Conservation (phyloP, 768 basidiomycete genomes). For the Leucocoprinus sp. region DNA sequence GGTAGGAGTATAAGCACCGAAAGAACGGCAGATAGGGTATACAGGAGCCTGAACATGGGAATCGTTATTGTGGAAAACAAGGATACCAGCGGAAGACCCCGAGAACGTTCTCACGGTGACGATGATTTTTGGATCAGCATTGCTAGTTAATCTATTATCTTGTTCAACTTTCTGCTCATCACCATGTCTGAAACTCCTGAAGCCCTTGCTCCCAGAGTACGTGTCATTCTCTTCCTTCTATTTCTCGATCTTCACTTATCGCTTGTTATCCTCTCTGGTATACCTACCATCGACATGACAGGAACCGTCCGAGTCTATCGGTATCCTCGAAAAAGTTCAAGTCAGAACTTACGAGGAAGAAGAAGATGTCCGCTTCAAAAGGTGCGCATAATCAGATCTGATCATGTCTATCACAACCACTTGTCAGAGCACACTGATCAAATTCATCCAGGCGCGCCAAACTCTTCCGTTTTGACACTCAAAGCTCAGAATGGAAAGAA, state of each 20-base stretch:
- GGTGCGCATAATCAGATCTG: conserved; percentile 53
- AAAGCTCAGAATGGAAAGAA: conserved; percentile 92
- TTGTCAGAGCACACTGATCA: conserved; percentile 10
- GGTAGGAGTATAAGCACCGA: conserved; percentile 31
- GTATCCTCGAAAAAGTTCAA: conserved; percentile 92
- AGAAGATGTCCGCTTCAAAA: conserved; percentile 90
- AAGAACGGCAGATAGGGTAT: conserved; percentile 5
- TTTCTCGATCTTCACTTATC: conserved; percentile 8
- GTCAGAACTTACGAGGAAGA: conserved; percentile 94
- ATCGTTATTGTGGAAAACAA: conserved; percentile 7
- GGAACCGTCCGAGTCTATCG: conserved; percentile 86
- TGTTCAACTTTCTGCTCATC: conserved; percentile 20
- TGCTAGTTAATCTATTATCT: conserved; percentile 15
- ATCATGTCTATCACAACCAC: conserved; percentile 21
- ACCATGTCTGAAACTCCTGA: conserved; percentile 53
- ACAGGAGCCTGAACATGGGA: conserved; percentile 6
- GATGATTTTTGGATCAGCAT: conserved; percentile 10
- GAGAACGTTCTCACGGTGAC: conserved; percentile 6
- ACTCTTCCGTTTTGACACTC: conserved; percentile 87
- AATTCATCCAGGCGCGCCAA: conserved; percentile 79
- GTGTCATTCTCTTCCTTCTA: conserved; percentile 23
- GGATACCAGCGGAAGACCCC: conserved; percentile 8
- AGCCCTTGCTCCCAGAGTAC: conserved; percentile 65
- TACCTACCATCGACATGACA: conserved; percentile 18
- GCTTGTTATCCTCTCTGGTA: conserved; percentile 15